These are phyloP conservation scores for Yamadazyma trypodendri DNA, from an alignment of 1,139 yeast genomes.

Conservation along the genomic window DNA sequence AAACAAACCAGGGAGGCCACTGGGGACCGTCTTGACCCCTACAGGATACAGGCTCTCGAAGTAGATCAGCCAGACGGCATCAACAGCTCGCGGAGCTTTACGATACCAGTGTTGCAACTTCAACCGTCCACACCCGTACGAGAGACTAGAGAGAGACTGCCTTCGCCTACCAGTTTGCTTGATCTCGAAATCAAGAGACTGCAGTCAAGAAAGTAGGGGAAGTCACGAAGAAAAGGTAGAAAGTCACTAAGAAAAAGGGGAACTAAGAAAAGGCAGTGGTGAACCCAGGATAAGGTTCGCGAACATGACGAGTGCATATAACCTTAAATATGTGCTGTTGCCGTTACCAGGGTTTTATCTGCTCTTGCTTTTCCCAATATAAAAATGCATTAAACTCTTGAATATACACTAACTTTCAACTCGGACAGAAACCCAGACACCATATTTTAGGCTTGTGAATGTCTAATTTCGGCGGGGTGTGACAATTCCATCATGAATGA, in stretches of 20 bases:
- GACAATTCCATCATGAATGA: conserved; percentile 59
- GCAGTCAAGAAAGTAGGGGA: too few relatives aligned
- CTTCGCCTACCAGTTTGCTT: conserved; percentile 13
- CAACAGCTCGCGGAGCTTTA: background rate
- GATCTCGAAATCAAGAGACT: conserved; percentile 14
- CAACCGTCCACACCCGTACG: conserved; percentile 5
- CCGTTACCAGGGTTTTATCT: too few relatives aligned
- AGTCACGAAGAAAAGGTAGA: conserved; percentile 7
- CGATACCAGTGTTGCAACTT: conserved; percentile 8
- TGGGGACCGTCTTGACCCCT: too few relatives aligned
- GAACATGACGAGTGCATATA: too few relatives aligned
- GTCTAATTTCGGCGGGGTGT: conserved; percentile 54
- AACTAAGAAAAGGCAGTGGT: too few relatives aligned
- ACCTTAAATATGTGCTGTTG: too few relatives aligned
- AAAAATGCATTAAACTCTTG: background rate
- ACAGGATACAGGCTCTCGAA: background rate
- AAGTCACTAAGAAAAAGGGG: background rate
- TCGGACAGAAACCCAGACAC: too few relatives aligned
- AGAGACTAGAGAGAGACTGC: conserved; percentile 10
- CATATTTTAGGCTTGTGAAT: background rate
- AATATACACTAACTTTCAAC: conserved; percentile 3
- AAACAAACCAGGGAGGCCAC: background rate
- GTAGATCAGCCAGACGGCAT: too few relatives aligned
- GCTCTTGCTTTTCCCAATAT: too few relatives aligned
- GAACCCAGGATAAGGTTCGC: too few relatives aligned